Percentiles rank a stretch among this genome's conserved stretches.
phyloP scores from a whole-genome alignment of 495 filamentous ascomycete species.

The Penicillium samsonianum region DNA sequence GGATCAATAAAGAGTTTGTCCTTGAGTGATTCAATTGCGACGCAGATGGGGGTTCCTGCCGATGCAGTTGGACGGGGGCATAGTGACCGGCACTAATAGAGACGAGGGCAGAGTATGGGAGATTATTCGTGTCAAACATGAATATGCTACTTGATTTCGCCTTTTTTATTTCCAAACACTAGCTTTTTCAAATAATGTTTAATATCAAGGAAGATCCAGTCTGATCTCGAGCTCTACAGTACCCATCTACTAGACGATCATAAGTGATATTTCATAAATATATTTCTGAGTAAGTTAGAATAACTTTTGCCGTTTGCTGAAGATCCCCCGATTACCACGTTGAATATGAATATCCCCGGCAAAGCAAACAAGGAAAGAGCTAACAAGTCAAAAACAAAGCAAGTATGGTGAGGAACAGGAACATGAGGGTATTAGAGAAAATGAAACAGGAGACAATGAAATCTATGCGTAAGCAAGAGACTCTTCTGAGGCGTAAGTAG shows the following conservation, averaged over 20 bases:
- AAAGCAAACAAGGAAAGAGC: not conserved
- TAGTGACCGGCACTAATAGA: not conserved
- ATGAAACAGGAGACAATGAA: conserved; percentile 8
- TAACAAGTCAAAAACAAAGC: not conserved
- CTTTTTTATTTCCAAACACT: not conserved
- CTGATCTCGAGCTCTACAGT: not conserved
- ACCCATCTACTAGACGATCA: not conserved
- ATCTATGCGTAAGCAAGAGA: conserved; percentile 16
- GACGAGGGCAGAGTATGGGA: not conserved
- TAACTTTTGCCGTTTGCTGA: conserved; percentile 7
- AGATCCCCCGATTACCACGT: not conserved
- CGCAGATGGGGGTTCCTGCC: not conserved
- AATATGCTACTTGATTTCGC: not conserved
- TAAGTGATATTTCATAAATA: not conserved
- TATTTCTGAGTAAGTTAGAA: not conserved
- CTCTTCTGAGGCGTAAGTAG: not conserved
- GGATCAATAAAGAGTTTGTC: not conserved
- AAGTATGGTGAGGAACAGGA: conserved; percentile 1
- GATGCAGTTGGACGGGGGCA: not conserved
- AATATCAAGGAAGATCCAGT: not conserved
- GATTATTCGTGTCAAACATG: not conserved
- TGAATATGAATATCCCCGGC: not conserved
- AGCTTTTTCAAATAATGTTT: no score
- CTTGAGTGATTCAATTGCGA: not conserved
- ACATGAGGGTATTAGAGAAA: conserved; percentile 26